These are phyloP conservation scores for Leccinum laetum DNA, from an alignment of 1,284 basidiomycete genomes.

Conservation along the genomic window DNA sequence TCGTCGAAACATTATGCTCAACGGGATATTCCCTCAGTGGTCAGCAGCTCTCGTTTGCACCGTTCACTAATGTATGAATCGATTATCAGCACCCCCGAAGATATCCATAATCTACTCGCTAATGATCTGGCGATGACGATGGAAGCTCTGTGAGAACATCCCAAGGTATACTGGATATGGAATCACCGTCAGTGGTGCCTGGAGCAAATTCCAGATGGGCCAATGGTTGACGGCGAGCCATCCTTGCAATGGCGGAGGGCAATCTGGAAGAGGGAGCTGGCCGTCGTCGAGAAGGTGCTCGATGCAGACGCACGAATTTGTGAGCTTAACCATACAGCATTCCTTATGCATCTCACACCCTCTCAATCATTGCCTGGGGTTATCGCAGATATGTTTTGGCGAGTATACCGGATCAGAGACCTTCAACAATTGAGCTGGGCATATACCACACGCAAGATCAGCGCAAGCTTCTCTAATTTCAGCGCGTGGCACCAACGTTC, in stretches of 20 bases:
- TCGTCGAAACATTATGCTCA: conserved; percentile 72
- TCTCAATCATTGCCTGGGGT: conserved; percentile 87
- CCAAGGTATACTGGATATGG: conserved; percentile 98
- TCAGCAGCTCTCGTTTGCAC: conserved; percentile 26
- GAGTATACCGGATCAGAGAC: conserved; percentile 59
- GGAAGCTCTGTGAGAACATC: conserved; percentile 75
- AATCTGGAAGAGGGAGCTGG: conserved; percentile 84
- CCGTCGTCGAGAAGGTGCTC: conserved; percentile 87
- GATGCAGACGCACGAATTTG: conserved; percentile 90
- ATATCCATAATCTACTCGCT: conserved; percentile 64
- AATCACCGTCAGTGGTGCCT: conserved; percentile 95
- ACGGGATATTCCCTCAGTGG: conserved; percentile 71
- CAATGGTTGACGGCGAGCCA: conserved; percentile 42
- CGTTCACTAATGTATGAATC: conserved; percentile 7
- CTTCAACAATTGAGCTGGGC: conserved; percentile 62
- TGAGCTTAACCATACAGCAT: conserved; percentile 40
- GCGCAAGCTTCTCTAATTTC: conserved; percentile 96
- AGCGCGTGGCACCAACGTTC: conserved; percentile 99
- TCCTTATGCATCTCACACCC: conserved; percentile 6
- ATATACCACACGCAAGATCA: conserved; percentile 91
- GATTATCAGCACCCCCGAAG: conserved; percentile 53
- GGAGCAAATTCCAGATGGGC: conserved; percentile 76
- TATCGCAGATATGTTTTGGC: conserved; percentile 85
- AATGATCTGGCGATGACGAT: conserved; percentile 84
- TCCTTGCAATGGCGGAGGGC: conserved; percentile 66